A percentile compares a stretch with the other conserved stretches of the same genome.
Conservation (phyloP, 768 basidiomycete genomes). For the Podaxis rugospora region DNA sequence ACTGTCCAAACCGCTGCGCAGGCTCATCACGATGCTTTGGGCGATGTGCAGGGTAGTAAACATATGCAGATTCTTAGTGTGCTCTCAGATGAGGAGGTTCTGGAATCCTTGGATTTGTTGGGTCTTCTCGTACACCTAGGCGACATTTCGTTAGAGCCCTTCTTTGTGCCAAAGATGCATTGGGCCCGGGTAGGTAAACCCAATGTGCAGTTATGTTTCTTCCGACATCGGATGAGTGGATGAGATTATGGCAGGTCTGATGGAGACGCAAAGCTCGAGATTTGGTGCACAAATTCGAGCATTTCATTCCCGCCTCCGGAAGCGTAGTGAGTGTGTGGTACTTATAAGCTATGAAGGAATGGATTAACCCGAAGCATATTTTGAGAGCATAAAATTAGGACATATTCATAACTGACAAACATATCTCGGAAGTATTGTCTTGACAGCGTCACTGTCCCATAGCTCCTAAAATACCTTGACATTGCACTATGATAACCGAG, state of each 20-base stretch:
- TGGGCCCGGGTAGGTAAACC: conserved; percentile 5
- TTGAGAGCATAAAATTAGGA: too few relatives aligned
- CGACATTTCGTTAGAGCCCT: not conserved
- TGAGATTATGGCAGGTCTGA: not conserved
- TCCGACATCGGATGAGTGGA: conserved; percentile 8
- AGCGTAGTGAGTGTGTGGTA: not conserved
- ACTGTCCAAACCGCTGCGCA: not conserved
- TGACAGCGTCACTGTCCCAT: too few relatives aligned
- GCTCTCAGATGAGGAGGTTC: not conserved
- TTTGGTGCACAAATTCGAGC: not conserved
- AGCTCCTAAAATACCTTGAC: too few relatives aligned
- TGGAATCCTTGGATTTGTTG: not conserved
- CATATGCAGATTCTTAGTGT: not conserved
- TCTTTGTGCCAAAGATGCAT: not conserved
- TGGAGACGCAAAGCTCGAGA: not conserved
- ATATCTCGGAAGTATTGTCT: too few relatives aligned
- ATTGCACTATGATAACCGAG: too few relatives aligned
- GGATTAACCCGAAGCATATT: not conserved
- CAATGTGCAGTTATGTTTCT: not conserved
- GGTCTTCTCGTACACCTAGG: not conserved
- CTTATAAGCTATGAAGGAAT: too few relatives aligned
- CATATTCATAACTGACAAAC: too few relatives aligned
- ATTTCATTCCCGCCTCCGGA: not conserved
- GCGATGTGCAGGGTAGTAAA: not conserved
- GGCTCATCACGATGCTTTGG: not conserved